These are phyloP conservation scores for Eutypella sp. DNA, from an alignment of 2,329 filamentous ascomycete genomes.

Conservation along the genomic window DNA sequence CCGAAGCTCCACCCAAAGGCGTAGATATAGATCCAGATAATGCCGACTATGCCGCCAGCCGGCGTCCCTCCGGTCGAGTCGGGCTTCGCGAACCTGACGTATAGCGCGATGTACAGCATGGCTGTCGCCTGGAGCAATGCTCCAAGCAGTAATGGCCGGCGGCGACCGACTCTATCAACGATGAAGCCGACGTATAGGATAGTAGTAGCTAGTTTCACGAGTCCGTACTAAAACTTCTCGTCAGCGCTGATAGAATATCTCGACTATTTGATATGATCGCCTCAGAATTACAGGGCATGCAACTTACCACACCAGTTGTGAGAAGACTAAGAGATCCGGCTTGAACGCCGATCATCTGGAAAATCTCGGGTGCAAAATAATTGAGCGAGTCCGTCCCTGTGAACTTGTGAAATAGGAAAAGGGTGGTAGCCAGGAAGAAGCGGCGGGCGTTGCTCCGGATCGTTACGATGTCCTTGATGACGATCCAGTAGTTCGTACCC, in stretches of 20 bases:
- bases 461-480: constrained; percentile 28
- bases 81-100: constrained; percentile 30
- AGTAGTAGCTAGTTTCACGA: constrained; percentile 28
- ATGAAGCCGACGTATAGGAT: constrained; percentile 28
- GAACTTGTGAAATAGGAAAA: constrained; percentile 37
- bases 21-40: constrained; percentile 30
- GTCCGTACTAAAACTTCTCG: constrained; percentile 16
- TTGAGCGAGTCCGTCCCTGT: constrained; percentile 36
- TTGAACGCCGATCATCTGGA: constrained; percentile 33
- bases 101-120: constrained; percentile 28
- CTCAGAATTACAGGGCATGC: neutral
- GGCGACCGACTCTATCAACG: constrained; percentile 28
- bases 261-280: neutral
- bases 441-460: constrained; percentile 27
- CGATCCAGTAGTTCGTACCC: constrained; percentile 26
- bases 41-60: constrained; percentile 35
- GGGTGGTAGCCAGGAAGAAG: constrained; percentile 29
- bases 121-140: constrained; percentile 24
- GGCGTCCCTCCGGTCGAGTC: constrained; percentile 26
- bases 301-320: constrained; percentile 29
- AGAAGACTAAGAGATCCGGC: constrained; percentile 26
- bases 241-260: neutral
- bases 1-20: constrained; percentile 23
- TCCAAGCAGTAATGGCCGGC: constrained; percentile 25
- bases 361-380: constrained; percentile 36